Evolutionary conservation across 1,139 yeast species (phyloP), one percentile per base, ranked within the genome.

Genomic region (Geotrichum restrictum): DNA sequence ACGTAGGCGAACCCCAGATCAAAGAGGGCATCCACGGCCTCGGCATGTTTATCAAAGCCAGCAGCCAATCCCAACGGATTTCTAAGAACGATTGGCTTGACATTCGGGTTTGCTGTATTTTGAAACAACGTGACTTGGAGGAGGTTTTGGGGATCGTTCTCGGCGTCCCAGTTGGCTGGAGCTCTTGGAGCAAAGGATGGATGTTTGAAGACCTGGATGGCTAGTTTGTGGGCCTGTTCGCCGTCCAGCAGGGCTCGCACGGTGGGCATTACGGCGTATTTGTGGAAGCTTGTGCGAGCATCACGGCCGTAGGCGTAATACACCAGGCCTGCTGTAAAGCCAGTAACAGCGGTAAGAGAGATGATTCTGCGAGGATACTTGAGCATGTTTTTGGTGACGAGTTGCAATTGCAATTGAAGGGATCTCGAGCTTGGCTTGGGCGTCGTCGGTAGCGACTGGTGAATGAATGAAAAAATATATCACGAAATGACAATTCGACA

Each of bases 61-160:
- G 98, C 98, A 48, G 98, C 98, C 62, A 91, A 77, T 6, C 98
- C 98, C 54, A 91, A 74, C 19, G 98, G 98, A 53, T 83, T 83
- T 31, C 78, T 75, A 64, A 91, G 71, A 0, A 65, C 71, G 49
- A 69, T 49, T 10, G 66, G 62, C 38, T 60, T 56, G 42, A 68
- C 71, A 37, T 61, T 59, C 6, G 68, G 67, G 45, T 63, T 65
- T 14, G 61, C 56, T 6, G 57, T 22, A 45, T 60, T 56, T 18
- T 52, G 48, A 52, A 69, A 70, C 24, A 70, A 57, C n/a, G 64
- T 60, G 16, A 67, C 69, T 21, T 59, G 53, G 33, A 69, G 59
- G 47, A 59, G 57, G 5, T 58, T 55, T n/a, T 59, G 50, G 5
- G 72, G 71, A 48, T 70, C 73, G 44, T 62, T 56, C 8, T 53